Percentiles rank a stretch among this genome's conserved stretches.
Evolutionary conservation across 2,329 filamentous ascomycete genomes (phyloP).

Genomic region (Colletotrichum camelliae): DNA sequence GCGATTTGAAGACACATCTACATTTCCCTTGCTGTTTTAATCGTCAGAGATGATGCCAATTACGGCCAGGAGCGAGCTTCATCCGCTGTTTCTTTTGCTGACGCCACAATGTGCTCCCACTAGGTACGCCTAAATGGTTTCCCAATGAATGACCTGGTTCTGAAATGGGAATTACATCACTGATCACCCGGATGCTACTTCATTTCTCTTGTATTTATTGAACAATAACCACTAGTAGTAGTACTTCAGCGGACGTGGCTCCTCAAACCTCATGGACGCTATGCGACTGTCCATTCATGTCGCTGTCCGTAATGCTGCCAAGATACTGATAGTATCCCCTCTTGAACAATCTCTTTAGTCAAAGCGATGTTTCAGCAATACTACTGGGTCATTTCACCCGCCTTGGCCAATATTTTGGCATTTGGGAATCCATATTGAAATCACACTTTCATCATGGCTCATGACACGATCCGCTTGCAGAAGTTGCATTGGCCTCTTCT

Average conservation of each 20-base stretch:
- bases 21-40: neutral
- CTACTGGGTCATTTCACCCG: neutral
- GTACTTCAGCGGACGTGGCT: neutral
- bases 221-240: neutral
- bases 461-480: neutral
- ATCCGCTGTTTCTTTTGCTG: neutral
- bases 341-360: fast-evolving
- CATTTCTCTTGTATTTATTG: neutral
- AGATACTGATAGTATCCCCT: neutral
- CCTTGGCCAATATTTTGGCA: neutral
- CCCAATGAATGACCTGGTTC: neutral
- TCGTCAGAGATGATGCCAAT: neutral
- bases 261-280: neutral
- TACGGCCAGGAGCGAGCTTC: neutral
- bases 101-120: neutral
- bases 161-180: neutral
- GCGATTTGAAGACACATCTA: neutral
- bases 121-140: neutral
- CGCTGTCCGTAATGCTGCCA: neutral
- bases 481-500: neutral
- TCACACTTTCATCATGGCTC: neutral
- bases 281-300: neutral
- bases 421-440: neutral
- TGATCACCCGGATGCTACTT: neutral
- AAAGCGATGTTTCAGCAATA: neutral